Conservation (phyloP, 768 basidiomycete species). For the Suillus cothurnatus region DNA sequence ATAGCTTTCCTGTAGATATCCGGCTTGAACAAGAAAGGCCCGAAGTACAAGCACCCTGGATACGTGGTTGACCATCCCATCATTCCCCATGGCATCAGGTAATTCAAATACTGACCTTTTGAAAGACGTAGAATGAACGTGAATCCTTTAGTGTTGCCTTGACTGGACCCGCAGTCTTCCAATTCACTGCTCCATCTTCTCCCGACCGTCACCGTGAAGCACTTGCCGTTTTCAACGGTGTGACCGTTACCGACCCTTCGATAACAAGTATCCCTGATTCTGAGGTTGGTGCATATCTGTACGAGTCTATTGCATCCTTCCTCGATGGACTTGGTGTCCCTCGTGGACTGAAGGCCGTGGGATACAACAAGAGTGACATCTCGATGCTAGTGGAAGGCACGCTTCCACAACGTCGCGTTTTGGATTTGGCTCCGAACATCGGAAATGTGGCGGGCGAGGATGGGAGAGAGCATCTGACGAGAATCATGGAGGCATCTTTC, state of each 20-base stretch:
- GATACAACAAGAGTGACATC: conserved; percentile 69
- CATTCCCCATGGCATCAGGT: conserved; percentile 91
- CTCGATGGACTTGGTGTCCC: conserved; percentile 84
- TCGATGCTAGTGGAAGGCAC: conserved; percentile 85
- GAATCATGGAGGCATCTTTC: conserved; percentile 78
- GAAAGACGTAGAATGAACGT: conserved; percentile 5
- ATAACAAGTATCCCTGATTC: conserved; percentile 74
- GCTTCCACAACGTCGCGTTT: conserved; percentile 86
- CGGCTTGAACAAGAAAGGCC: conserved; percentile 91
- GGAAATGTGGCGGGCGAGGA: conserved; percentile 82
- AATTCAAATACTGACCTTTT: conserved; percentile 12
- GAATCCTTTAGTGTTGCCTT: conserved; percentile 66
- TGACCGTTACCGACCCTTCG: conserved; percentile 65
- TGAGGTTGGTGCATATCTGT: conserved; percentile 78
- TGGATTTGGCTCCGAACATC: conserved; percentile 92
- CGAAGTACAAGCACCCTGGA: conserved; percentile 89
- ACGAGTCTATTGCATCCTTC: conserved; percentile 88
- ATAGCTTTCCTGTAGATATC: conserved; percentile 61
- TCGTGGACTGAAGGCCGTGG: conserved; percentile 82
- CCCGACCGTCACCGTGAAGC: conserved; percentile 90
- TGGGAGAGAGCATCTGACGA: conserved; percentile 78
- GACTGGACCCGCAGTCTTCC: conserved; percentile 93
- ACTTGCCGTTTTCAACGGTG: conserved; percentile 77
- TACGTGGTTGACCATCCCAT: conserved; percentile 86
- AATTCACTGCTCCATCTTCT: conserved; percentile 93